Evolutionary conservation across 2,329 filamentous ascomycete species (phyloP).

Genomic region (Colletotrichum magnum): DNA sequence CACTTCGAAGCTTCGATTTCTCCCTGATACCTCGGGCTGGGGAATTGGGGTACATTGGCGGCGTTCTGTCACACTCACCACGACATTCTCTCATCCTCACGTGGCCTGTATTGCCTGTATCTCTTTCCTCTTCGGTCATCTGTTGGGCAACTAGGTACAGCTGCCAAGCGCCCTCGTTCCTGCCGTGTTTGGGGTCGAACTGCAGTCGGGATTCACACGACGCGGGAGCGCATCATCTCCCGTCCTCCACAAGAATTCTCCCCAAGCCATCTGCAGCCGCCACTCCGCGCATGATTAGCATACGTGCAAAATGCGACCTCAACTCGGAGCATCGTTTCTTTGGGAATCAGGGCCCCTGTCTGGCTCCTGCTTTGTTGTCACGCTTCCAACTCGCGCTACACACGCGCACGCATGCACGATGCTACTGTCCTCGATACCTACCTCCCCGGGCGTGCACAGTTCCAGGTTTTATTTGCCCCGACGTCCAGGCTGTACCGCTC

Average conservation of each 20-base stretch:
- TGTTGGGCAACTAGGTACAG: neutral
- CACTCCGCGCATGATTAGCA: conserved; percentile 6
- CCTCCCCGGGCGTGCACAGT: neutral
- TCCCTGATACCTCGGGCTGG: neutral
- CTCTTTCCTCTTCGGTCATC: conserved; percentile 11
- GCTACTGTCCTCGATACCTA: neutral
- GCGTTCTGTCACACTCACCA: neutral
- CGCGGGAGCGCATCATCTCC: neutral
- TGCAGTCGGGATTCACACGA: conserved; percentile 2
- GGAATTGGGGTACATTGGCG: neutral
- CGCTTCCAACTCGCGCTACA: neutral
- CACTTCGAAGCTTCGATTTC: no score
- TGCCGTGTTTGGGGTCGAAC: conserved; percentile 9
- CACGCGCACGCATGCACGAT: neutral
- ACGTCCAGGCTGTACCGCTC: conserved; percentile 1
- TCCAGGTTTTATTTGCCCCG: neutral
- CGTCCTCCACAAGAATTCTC: neutral
- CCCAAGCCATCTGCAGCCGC: neutral
- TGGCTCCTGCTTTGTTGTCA: no score
- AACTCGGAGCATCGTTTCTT: conserved; percentile 20
- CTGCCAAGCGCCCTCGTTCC: neutral
- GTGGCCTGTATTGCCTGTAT: neutral
- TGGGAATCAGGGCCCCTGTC: neutral
- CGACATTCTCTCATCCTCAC: neutral
- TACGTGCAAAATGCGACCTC: conserved; percentile 6